Evolutionary conservation across 2,329 filamentous ascomycete species (phyloP), one percentile per base, ranked within the genome.

Genomic region (Cadophora luteo-olivacea): DNA sequence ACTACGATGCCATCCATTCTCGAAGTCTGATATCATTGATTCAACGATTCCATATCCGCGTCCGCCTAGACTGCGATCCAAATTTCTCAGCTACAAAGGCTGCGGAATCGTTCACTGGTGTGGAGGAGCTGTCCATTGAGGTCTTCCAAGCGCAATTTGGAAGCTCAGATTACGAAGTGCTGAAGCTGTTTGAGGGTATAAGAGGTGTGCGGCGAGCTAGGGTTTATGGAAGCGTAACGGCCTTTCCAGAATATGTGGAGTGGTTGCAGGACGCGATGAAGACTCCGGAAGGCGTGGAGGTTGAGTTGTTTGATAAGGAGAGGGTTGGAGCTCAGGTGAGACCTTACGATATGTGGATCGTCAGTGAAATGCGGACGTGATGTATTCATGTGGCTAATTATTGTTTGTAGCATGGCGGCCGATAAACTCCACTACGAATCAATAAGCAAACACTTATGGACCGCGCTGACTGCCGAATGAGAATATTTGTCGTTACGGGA

Each of bases 21-120:
- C 69, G 77, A 0, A 61, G 67, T 1, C 74, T 79, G 0, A 75
- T 79, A 1, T 62, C 70, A 4, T 71, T 80, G 25, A 84, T 86
- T 64, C 73, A 73, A 6, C 75, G 79, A 54, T 86, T 80, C 79
- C 80, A 82, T 61, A 73, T 87, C 19, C 75, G 78, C 12, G 76
- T 86, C 1, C 78, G 84, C 0, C 76, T 86, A 19, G 84, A 86
- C 67, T 83, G 79, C 4, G 84, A 86, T 75, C 78, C 83, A 0
- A 79, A 79, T 16, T 86, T 84, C 74, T 78, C 77, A 3, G 70
- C 70, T 2, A 68, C 72, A 32, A 77, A 83, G 57, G 82, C 81
- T 0, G 75, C 74, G 7, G 73, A 77, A n/a, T 80, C 81, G 0
- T 86, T 86, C 70, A 80, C 77, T 0, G 82, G 80, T 1, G 77